Percentiles rank a stretch among this genome's conserved stretches.
These are phyloP conservation scores for Candida sonorensis DNA, from an alignment of 805 yeast genomes.

Conservation along the genomic window DNA sequence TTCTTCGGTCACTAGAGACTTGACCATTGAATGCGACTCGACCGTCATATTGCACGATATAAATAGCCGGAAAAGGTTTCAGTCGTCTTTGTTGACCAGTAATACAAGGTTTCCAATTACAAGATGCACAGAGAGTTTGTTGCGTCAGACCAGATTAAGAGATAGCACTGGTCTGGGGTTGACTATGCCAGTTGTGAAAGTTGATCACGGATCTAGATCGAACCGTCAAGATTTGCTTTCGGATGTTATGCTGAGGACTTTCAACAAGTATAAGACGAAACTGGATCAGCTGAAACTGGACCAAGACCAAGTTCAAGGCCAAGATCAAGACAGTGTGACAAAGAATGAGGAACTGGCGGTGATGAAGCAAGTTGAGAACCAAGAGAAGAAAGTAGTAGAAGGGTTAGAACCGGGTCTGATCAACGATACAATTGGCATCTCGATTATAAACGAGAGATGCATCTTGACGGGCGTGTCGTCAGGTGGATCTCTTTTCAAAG, in stretches of 20 bases:
- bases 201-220: slow-evolving; percentile 2
- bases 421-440: slow-evolving; percentile 41
- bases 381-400: too few relatives aligned
- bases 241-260: slow-evolving; percentile 7
- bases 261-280: slow-evolving; percentile 4
- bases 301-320: too few relatives aligned
- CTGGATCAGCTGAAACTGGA: background rate
- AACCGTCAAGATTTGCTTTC: slow-evolving; percentile 3
- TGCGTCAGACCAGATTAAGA: slow-evolving; percentile 17
- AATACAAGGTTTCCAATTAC: slow-evolving; percentile 26
- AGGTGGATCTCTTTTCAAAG: slow-evolving; percentile 47
- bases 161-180: slow-evolving; percentile 16
- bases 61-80: slow-evolving; percentile 8
- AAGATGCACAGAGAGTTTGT: slow-evolving; percentile 18
- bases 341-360: slow-evolving; percentile 2
- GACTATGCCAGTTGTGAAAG: slow-evolving; percentile 27
- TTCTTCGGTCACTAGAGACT: slow-evolving; percentile 33
- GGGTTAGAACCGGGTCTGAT: too few relatives aligned
- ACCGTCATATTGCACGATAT: slow-evolving; percentile 24
- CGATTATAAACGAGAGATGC: slow-evolving; percentile 15
- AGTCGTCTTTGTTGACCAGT: slow-evolving; percentile 11
- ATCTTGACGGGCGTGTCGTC: slow-evolving; percentile 35
- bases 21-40: slow-evolving; percentile 40
- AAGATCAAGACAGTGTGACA: background rate
- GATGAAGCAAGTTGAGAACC: too few relatives aligned